Percentiles rank a stretch among this genome's conserved stretches.
Evolutionary conservation across 768 basidiomycete genomes (phyloP).

Genomic region (Myochromella boudieri): DNA sequence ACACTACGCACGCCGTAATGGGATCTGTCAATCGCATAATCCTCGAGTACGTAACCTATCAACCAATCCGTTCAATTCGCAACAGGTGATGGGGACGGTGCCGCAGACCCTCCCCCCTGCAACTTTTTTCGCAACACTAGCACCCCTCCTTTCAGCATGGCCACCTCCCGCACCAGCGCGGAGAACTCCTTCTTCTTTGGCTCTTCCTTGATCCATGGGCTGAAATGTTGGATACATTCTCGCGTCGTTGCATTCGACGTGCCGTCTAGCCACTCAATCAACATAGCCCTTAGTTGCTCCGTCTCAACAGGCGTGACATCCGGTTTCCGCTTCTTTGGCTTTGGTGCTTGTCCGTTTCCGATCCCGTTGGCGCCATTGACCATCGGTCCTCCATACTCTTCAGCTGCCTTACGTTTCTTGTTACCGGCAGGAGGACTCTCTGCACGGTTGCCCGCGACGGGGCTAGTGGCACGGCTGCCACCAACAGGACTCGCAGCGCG

Average conservation of each 20-base stretch:
- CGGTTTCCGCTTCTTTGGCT: constrained; percentile 59
- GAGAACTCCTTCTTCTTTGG: constrained; percentile 75
- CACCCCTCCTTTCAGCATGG: constrained; percentile 65
- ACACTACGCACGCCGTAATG: too few species aligned
- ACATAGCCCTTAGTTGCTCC: constrained; percentile 62
- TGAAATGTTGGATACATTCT: constrained; percentile 81
- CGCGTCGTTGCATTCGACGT: constrained; percentile 71
- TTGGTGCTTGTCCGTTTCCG: constrained; percentile 23
- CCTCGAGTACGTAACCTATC: too few species aligned
- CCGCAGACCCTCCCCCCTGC: constrained; percentile 29
- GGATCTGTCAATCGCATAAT: too few species aligned
- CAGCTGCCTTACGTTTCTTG: constrained; percentile 47
- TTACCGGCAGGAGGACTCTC: constrained; percentile 28
- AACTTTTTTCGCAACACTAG: constrained; percentile 53
- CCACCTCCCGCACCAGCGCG: constrained; percentile 78
- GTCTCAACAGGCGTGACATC: constrained; percentile 32
- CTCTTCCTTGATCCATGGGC: constrained; percentile 67
- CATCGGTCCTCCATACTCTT: constrained; percentile 31
- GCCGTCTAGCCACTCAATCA: constrained; percentile 75
- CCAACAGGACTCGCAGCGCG: constrained; percentile 50
- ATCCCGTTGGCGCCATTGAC: constrained; percentile 13
- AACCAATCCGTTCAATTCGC: not conserved
- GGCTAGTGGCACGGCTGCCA: constrained; percentile 44
- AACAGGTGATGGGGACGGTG: constrained; percentile 28
- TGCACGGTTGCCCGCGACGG: constrained; percentile 34